Evolutionary conservation across 495 filamentous ascomycete genomes (phyloP).

Genomic region (Aspergillus heteromorphus): DNA sequence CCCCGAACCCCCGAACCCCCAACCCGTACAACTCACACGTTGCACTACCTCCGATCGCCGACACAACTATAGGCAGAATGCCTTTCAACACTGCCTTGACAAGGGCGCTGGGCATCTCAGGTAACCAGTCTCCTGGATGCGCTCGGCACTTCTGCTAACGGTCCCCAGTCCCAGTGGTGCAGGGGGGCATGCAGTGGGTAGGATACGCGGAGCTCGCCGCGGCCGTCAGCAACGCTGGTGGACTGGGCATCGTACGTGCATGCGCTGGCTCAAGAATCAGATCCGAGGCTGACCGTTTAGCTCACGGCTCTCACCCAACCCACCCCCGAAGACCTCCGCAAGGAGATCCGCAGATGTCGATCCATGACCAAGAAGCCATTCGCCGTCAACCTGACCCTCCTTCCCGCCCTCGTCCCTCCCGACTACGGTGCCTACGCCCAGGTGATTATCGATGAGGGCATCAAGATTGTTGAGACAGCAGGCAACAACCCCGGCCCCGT

Average conservation of each 20-base stretch:
- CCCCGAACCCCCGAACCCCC: not conserved
- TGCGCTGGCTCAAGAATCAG: not conserved
- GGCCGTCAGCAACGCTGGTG: constrained; percentile 93
- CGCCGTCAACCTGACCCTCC: constrained; percentile 92
- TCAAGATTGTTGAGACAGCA: constrained; percentile 94
- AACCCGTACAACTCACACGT: too few species aligned
- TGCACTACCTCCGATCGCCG: not conserved
- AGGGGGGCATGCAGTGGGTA: constrained; percentile 94
- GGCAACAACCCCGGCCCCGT: constrained; percentile 92
- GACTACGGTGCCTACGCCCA: constrained; percentile 91
- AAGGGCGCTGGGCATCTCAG: constrained; percentile 76
- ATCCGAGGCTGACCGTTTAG: constrained; percentile 25
- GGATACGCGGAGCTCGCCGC: constrained; percentile 88
- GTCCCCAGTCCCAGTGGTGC: constrained; percentile 79
- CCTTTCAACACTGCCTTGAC: constrained; percentile 91
- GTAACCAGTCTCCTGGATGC: constrained; percentile 34
- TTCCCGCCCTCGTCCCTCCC: constrained; percentile 82
- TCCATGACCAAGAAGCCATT: constrained; percentile 85
- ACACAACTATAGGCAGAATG: constrained; percentile 57
- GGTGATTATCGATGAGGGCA: constrained; percentile 86
- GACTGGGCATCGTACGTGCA: constrained; percentile 67
- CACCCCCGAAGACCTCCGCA: constrained; percentile 84
- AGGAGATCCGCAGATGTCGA: constrained; percentile 84
- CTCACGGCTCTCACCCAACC: constrained; percentile 92
- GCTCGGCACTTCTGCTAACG: not conserved